Conservation (phyloP, 495 filamentous ascomycete genomes). For the Aspergillus asperescens region DNA sequence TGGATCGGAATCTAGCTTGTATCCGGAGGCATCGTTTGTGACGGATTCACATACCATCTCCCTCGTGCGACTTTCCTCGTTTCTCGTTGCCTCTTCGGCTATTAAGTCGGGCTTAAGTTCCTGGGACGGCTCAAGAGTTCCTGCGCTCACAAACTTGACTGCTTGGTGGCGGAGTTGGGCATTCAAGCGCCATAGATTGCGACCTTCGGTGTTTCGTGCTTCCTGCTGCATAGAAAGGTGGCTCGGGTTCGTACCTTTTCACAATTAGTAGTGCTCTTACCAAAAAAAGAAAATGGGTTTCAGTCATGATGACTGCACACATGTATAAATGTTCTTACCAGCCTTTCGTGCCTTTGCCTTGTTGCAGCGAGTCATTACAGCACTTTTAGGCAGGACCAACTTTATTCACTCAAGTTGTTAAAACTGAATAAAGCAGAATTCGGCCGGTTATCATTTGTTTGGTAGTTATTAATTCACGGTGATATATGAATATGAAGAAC, state of each 20-base stretch:
- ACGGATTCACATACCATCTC: neutral
- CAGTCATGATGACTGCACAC: neutral
- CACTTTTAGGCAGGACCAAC: neutral
- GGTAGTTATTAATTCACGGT: no score
- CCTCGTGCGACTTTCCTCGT: no score
- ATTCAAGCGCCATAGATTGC: constrained; percentile 35
- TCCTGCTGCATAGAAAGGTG: constrained; percentile 66
- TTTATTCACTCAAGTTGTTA: neutral
- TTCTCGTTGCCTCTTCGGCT: neutral
- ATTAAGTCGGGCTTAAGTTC: neutral
- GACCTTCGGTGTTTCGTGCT: constrained; percentile 67
- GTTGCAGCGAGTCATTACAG: neutral
- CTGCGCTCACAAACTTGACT: constrained; percentile 73
- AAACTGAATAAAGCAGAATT: neutral
- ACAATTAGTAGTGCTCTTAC: neutral
- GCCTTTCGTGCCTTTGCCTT: neutral
- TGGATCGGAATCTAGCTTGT: neutral
- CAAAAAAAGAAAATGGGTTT: neutral
- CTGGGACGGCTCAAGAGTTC: constrained; percentile 47
- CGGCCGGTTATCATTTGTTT: no score
- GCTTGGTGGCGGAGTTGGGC: constrained; percentile 48
- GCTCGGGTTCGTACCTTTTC: constrained; percentile 13
- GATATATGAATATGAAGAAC: no score
- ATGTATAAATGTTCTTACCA: neutral
- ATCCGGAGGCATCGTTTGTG: neutral